These are phyloP conservation scores for Ogataea hybrid DNA, from an alignment of 1,139 yeast genomes.

Conservation along the genomic window DNA sequence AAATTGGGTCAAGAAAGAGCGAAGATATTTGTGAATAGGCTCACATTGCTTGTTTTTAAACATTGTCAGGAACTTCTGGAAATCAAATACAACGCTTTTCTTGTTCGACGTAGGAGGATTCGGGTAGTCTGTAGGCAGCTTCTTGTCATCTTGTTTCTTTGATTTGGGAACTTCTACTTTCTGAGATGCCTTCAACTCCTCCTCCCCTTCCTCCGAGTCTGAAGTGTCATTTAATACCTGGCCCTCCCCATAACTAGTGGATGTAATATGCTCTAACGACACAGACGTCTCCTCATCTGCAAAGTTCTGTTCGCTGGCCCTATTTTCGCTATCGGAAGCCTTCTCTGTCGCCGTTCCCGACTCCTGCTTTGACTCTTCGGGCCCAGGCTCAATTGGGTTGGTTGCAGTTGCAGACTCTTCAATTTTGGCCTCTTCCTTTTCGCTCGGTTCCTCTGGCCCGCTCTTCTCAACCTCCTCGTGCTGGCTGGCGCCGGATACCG, in stretches of 20 bases:
- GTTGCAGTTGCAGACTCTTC: too few relatives aligned
- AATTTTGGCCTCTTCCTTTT: background rate
- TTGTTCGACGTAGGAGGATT: constrained; percentile 27
- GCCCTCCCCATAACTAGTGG: constrained; percentile 28
- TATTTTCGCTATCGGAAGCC: too few relatives aligned
- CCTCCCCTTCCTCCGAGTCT: constrained; percentile 9
- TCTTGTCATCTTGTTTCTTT: constrained; percentile 1
- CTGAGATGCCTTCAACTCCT: too few relatives aligned
- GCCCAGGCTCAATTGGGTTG: too few relatives aligned
- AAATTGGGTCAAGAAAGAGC: constrained; percentile 78
- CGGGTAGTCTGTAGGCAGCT: constrained; percentile 16
- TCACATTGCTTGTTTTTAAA: constrained; percentile 77
- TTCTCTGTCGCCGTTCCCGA: too few relatives aligned
- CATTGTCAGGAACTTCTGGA: constrained; percentile 73
- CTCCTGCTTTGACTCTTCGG: too few relatives aligned
- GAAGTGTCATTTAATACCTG: constrained; percentile 23
- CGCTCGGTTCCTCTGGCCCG: background rate
- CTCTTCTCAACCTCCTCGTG: background rate
- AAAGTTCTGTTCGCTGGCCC: background rate
- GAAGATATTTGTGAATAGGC: constrained; percentile 82
- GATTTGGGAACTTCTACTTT: background rate
- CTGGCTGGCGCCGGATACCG: background rate
- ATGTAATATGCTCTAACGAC: constrained; percentile 18
- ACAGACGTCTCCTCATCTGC: background rate
- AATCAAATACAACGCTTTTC: constrained; percentile 57